Evolutionary conservation across 2,329 filamentous ascomycete species (phyloP).

Genomic region (Talaromyces islandicus): DNA sequence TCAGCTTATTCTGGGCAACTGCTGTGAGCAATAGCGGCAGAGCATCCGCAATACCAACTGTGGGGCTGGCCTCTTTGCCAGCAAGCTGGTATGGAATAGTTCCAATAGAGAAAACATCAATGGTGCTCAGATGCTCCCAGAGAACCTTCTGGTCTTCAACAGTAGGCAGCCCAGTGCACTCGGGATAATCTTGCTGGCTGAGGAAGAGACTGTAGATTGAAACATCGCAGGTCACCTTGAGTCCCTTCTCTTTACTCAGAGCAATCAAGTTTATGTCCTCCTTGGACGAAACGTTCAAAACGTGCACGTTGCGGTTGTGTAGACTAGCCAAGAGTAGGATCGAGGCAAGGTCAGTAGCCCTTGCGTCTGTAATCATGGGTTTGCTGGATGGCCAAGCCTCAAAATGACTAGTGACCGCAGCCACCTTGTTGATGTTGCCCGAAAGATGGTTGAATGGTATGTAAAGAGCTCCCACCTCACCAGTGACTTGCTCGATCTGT

Average conservation of each 20-base stretch:
- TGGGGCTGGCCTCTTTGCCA: conserved; percentile 51
- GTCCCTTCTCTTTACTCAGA: conserved; percentile 72
- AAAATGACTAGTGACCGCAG: conserved; percentile 72
- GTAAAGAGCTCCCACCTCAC: conserved; percentile 73
- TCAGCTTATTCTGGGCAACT: conserved; percentile 66
- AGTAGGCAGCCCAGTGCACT: conserved; percentile 58
- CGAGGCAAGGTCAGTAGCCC: conserved; percentile 73
- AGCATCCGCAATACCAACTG: conserved; percentile 65
- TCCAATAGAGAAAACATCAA: conserved; percentile 74
- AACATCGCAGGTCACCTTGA: conserved; percentile 76
- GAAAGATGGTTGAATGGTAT: conserved; percentile 77
- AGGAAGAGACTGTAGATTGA: conserved; percentile 75
- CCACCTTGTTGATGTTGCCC: conserved; percentile 78
- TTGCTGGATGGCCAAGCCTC: conserved; percentile 71
- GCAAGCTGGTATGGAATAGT: conserved; percentile 73
- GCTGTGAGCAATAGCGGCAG: conserved; percentile 71
- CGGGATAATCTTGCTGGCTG: conserved; percentile 63
- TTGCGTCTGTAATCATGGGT: conserved; percentile 75
- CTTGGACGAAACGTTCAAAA: conserved; percentile 73
- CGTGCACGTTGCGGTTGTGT: conserved; percentile 71
- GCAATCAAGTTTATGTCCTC: conserved; percentile 73
- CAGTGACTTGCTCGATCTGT: conserved; percentile 65
- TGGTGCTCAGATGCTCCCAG: conserved; percentile 66
- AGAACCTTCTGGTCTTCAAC: conserved; percentile 66
- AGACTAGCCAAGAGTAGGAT: conserved; percentile 71